Evolutionary conservation across 768 basidiomycete species (phyloP), one percentile per base, ranked within the genome.

Genomic region (Auricularia auricula-judae): DNA sequence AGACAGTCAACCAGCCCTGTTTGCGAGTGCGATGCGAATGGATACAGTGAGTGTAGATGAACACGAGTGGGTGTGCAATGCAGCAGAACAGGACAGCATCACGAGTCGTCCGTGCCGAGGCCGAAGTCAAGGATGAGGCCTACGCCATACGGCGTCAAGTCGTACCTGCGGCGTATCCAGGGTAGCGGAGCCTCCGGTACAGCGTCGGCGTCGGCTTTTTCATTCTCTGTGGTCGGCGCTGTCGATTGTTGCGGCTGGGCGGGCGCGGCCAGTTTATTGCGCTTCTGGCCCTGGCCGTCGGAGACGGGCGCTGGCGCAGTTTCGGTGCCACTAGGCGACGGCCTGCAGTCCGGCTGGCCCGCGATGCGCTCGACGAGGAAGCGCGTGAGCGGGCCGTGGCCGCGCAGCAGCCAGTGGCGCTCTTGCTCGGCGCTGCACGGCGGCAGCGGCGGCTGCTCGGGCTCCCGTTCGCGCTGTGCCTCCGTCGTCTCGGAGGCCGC

Each of bases 121-220:
- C 86, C 79, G 71, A 92, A 84, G 72, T 93, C 91, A 53, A 93
- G 65, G 44, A 91, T 76, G 65, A 92, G 75, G 53, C 83, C 84
- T 54, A 93, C 76, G 8, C 91, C 91, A 73, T 87, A 85, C 11
- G 81, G 80, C 34, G 86, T 82, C 66, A 93, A 73, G 71, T 93
- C 90, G 69, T 89, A 86, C 71, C 88, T 84, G 68, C 77, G 68
- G 74, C 51, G 82, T 77, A 59, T 76, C 67, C 63, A 64, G 4
- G 61, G 16, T 5, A 62, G 53, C 12, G 61, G 61, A 11, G 43
- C 12, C 10, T 39, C 14, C 16, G 47, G 51, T 3, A 1, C 43
- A 42, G 21, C 5, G 5, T 4, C 23, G 8, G 36, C 16, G 21
- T 14, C 11, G 18, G 35, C 29, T 29, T 29, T 29, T 29, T 29